phyloP scores from a whole-genome alignment of 208 protist species.

The Naegleria lovaniensis region DNA sequence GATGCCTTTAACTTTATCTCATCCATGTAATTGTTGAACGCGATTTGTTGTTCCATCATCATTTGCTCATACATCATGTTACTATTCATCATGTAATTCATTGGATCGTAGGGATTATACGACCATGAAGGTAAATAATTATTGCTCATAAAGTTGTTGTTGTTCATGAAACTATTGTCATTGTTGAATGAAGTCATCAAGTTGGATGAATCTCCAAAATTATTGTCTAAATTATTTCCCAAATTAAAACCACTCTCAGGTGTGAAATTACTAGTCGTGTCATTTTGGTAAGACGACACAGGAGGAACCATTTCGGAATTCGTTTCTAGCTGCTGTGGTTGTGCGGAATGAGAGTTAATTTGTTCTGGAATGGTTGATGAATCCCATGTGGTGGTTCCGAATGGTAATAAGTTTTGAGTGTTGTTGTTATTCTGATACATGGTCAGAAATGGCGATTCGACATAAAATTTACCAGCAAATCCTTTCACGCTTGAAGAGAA shows the following conservation, averaged over 20 bases:
- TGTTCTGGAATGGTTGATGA: background rate
- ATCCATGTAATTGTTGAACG: background rate
- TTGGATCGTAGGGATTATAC: background rate
- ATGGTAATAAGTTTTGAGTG: no score
- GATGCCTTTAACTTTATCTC: background rate
- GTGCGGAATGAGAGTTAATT: background rate
- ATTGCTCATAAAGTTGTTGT: background rate
- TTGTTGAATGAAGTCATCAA: no score
- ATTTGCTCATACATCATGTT: background rate
- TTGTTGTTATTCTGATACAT: background rate
- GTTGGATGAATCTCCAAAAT: background rate
- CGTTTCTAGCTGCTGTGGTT: no score
- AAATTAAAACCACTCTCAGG: no score
- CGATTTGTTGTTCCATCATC: background rate
- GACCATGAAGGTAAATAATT: background rate
- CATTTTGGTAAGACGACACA: background rate
- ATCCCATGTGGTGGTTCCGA: no score
- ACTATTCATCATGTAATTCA: background rate
- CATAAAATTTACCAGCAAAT: background rate
- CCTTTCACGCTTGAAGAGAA: background rate
- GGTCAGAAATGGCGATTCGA: background rate
- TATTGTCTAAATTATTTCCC: no score
- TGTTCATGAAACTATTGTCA: background rate
- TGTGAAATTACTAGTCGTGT: background rate
- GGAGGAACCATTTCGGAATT: no score